A percentile compares a stretch with the other conserved stretches of the same genome.
Conservation (phyloP, 164 flowering plant genomes). For the Sextonia rubra region DNA sequence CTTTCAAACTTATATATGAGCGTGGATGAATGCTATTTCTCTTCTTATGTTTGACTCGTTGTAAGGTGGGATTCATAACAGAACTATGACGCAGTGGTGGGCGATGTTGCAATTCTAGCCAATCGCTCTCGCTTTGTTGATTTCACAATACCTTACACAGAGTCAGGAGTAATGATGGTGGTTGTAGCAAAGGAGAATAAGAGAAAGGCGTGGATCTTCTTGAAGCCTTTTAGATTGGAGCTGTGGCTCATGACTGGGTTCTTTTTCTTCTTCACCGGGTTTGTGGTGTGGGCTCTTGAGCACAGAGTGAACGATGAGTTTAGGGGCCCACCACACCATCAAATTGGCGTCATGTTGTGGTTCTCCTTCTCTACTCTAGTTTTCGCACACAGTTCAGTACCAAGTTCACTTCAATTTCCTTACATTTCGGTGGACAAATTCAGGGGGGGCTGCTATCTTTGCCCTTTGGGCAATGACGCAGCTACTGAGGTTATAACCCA, state of each 20-base stretch:
- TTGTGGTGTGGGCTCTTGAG: conserved; percentile 28
- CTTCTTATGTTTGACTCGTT: no score
- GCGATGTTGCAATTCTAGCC: conserved; percentile 26
- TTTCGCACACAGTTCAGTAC: conserved; percentile 26
- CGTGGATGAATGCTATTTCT: no score
- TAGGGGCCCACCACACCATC: conserved; percentile 14
- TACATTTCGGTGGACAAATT: not conserved
- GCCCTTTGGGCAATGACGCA: no score
- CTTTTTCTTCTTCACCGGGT: conserved; percentile 22
- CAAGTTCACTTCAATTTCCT: not conserved
- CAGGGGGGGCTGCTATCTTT: no score
- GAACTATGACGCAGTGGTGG: conserved; percentile 32
- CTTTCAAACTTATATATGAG: no score
- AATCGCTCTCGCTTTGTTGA: conserved; percentile 26
- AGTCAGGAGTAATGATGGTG: conserved; percentile 15
- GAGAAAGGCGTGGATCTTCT: conserved; percentile 17
- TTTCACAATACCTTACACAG: conserved; percentile 25
- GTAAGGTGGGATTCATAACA: not conserved
- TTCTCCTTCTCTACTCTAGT: conserved; percentile 22
- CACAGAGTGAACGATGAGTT: conserved; percentile 17
- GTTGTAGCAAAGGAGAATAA: conserved; percentile 11
- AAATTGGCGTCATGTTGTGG: conserved; percentile 20
- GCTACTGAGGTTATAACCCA: no score
- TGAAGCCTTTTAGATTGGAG: conserved; percentile 21
- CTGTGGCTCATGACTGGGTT: conserved; percentile 23